A percentile compares a stretch with the other conserved stretches of the same genome.
These are phyloP conservation scores for Musa schizocarpa DNA, from an alignment of 176 grass and related monocot species.

Conservation along the genomic window DNA sequence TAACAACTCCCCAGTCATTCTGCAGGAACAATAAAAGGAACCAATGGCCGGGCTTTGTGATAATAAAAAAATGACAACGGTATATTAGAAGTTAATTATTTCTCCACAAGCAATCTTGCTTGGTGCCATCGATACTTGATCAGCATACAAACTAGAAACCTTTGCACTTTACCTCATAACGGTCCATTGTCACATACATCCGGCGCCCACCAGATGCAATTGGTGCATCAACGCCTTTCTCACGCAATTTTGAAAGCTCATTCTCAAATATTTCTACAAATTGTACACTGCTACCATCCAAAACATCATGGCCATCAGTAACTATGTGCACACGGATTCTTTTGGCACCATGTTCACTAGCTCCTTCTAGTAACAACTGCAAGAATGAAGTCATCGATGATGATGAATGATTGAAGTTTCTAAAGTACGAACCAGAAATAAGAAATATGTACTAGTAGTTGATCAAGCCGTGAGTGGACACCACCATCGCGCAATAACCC, in stretches of 20 bases:
- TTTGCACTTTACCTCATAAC: conserved; percentile 53
- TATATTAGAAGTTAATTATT: too few species aligned
- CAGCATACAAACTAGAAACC: too few species aligned
- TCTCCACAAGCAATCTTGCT: too few species aligned
- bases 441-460: conserved; percentile 45
- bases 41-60: too few species aligned
- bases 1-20: conserved; percentile 88
- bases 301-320: conserved; percentile 83
- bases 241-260: conserved; percentile 49
- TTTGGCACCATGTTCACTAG: too few species aligned
- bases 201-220: conserved; percentile 89
- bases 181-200: conserved; percentile 94
- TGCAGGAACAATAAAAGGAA: conserved; percentile 13
- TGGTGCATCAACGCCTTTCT: conserved; percentile 62
- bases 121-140: too few species aligned
- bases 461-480: conserved; percentile 81
- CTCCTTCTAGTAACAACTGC: conserved; percentile 43
- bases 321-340: too few species aligned
- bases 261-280: conserved; percentile 75
- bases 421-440: not conserved
- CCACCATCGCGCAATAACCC: conserved; percentile 86
- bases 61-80: not conserved
- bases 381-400: conserved; percentile 14
- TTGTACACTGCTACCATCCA: conserved; percentile 76
- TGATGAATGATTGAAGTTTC: not conserved